Conservation (phyloP, 2,329 filamentous ascomycete species). For the Colletotrichum scovillei region DNA sequence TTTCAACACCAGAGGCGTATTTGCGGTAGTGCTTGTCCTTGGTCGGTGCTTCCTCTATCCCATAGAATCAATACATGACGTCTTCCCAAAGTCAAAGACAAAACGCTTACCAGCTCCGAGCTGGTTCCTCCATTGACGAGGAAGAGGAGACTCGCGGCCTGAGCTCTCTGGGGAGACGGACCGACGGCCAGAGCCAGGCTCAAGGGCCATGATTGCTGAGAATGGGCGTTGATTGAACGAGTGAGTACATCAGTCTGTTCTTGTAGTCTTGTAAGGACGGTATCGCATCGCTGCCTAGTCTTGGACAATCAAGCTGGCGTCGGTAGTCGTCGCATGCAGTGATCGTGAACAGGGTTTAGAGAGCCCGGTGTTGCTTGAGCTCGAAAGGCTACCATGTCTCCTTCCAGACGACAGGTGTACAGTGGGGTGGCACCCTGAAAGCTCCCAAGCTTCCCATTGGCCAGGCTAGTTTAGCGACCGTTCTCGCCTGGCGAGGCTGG, state of each 20-base stretch:
- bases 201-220: slow-evolving; percentile 69
- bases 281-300: slow-evolving; percentile 40
- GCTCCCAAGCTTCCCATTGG: slow-evolving; percentile 35
- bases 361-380: background rate
- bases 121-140: slow-evolving; percentile 81
- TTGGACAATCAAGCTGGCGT: background rate
- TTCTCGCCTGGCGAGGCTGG: slow-evolving; percentile 32
- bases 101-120: slow-evolving; percentile 76
- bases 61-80: slow-evolving; percentile 24
- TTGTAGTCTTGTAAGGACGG: slow-evolving; percentile 30
- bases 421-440: slow-evolving; percentile 27
- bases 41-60: slow-evolving; percentile 62
- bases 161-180: slow-evolving; percentile 84
- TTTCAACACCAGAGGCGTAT: slow-evolving; percentile 89
- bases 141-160: slow-evolving; percentile 80
- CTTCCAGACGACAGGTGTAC: slow-evolving; percentile 27
- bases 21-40: slow-evolving; percentile 82
- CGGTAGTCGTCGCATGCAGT: slow-evolving; percentile 33
- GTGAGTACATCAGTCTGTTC: slow-evolving; percentile 25
- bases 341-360: slow-evolving; percentile 21
- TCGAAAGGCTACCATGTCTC: slow-evolving; percentile 36
- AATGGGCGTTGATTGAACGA: slow-evolving; percentile 24
- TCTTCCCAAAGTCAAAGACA: background rate
- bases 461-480: slow-evolving; percentile 19
- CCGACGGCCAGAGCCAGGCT: slow-evolving; percentile 65